Evolutionary conservation across 2,329 filamentous ascomycete genomes (phyloP), one percentile per base, ranked within the genome.

Genomic region (Beauveria bassiana): DNA sequence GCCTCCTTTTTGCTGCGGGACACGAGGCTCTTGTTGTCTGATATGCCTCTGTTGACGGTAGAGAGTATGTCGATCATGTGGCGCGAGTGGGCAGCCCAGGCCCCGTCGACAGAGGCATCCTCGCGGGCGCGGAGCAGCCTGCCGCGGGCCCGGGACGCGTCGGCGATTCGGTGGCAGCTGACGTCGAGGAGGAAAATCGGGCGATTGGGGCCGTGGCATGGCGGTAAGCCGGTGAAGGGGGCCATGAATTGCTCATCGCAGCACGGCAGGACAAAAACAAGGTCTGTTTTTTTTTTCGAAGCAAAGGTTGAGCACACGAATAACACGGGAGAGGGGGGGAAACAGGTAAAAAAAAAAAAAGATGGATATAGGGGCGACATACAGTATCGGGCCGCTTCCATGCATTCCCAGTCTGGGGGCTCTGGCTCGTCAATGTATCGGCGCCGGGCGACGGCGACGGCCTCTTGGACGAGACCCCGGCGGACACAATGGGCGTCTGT

Each of bases 151-250:
- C 49, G 47, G 20, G 43, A 49, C 10, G 54, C 43, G 43, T 34
- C 28, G 20, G 54, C 54, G 6, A 57, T 57, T 2, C 54, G 54
- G 6, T 47, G 54, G 16, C 54, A 38, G 54, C 54, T 57, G 28
- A 57, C 54, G 14, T 57, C 54, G 28, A 57, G 43, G n/a, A 57
- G 54, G 43, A 57, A 57, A 3, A 57, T 57, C 14, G 54, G 28
- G 12, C 54, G 54, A 9, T 49, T 57, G 6, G 43, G 43, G 20
- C 54, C 54, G 31, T 57, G 54, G 16, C 43, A 57, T 5, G 54
- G 54, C 14, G 54, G 54, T 9, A 49, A 16, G 28, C 3, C 43
- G 6, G 8, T 20, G 7, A 38, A 47, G 1, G n/a, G 12, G 1
- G 54, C 24, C 54, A 49, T 49, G 3, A 47, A 10, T 3, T 57